Evolutionary conservation across 345 rosid species (phyloP).

Genomic region (Melaleuca alternifolia): DNA sequence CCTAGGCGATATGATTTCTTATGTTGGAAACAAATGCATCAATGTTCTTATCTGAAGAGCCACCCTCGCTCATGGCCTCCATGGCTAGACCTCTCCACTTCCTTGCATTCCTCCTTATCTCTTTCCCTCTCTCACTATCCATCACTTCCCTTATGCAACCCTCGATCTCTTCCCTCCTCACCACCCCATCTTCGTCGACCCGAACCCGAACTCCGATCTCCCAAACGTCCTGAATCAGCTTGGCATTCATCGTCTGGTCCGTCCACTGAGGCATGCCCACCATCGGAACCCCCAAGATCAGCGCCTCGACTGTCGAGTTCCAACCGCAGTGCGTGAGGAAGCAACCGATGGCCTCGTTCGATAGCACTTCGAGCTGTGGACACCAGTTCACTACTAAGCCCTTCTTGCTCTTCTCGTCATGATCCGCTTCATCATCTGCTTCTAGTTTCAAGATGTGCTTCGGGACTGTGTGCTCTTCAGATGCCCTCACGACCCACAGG

Average conservation of each 20-base stretch:
- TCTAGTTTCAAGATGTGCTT: not conserved
- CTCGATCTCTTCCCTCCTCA: constrained; percentile 37
- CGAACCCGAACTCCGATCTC: constrained; percentile 45
- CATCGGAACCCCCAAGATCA: constrained; percentile 7
- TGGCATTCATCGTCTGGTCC: constrained; percentile 23
- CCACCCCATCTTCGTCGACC: constrained; percentile 35
- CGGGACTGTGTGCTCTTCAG: constrained; percentile 32
- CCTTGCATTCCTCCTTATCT: constrained; percentile 20
- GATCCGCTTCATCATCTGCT: not conserved
- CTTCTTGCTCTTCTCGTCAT: constrained; percentile 7
- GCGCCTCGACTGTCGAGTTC: constrained; percentile 23
- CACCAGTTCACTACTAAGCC: constrained; percentile 40
- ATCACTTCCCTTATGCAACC: constrained; percentile 38
- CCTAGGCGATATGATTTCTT: not conserved
- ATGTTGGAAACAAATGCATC: constrained; percentile 19
- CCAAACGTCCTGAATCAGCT: constrained; percentile 53
- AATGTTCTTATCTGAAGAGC: constrained; percentile 37
- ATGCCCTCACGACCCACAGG: constrained; percentile 45
- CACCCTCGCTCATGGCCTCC: constrained; percentile 36
- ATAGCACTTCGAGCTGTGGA: constrained; percentile 42
- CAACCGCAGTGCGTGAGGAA: constrained; percentile 61
- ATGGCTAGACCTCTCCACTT: constrained; percentile 43
- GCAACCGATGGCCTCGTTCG: constrained; percentile 38
- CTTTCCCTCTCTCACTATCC: constrained; percentile 34
- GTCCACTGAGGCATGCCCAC: constrained; percentile 17